Base-by-base conservation (phyloP, 495 filamentous ascomycete species). In the Annulohypoxylon stygium region DNA sequence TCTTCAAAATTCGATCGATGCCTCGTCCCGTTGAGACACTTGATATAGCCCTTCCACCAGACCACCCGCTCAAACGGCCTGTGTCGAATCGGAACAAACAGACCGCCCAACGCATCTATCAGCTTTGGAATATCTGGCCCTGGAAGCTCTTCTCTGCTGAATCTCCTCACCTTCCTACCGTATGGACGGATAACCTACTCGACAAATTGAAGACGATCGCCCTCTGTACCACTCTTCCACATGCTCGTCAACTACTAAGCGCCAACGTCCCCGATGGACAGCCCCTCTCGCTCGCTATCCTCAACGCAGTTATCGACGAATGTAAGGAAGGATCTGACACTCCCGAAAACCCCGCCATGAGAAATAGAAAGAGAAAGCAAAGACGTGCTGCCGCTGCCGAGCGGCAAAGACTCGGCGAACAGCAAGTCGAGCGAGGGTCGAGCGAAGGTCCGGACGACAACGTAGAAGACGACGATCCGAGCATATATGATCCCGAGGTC, bases 31-130 rank as follows among this genome's bases (percentile, higher is more conserved):
- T 57, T 4, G 53, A 57, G 4, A 57, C 53, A 3, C 30, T 57
- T 2, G 53, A 57, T 37, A 57, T 57, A 12, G 30, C 53, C n/a
- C 53, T 57, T 16, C 53, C 53, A 7, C 20, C 33, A 33, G 53
- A 57, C 33, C 53, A 57, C n/a, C 53, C 53, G 53, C 53, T 57
- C 53, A 57, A 57, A 20, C 53, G 53, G 53, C 53, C 53, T 2
- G 53, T 57, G 53, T 57, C 53, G 53, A 57, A 37, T n/a, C 36
- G 53, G 33, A 57, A 57, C 33, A 57, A 57, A 30, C 53, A 57
- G n/a, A 57, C 53, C 1, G 53, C 53, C n/a, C 53, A 57, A 37
- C 53, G 53, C n/a, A 57, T 57, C 53, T 57, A 57, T 33, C 53
- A 57, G 33, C 53, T 57, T 26, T 57, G 53, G 53, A 57, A 57